Percentiles rank a stretch among this genome's conserved stretches.
Conservation (phyloP, 2,329 filamentous ascomycete genomes). For the Neospermospora avenae region DNA sequence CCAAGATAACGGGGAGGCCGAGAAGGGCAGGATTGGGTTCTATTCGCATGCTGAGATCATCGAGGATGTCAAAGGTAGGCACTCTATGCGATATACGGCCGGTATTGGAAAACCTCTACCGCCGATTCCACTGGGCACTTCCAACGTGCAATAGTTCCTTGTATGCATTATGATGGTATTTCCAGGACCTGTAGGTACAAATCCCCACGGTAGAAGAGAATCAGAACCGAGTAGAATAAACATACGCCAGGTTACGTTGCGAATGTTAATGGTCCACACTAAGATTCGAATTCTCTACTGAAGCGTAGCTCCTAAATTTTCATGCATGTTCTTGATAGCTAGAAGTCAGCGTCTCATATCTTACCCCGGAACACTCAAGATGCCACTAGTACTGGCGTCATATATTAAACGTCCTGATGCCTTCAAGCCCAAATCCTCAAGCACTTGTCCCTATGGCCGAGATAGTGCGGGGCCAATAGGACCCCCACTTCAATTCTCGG, state of each 20-base stretch:
- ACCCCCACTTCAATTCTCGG: not conserved
- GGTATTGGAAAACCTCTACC: not conserved
- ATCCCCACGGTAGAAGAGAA: not conserved
- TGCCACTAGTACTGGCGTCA: too few relatives aligned
- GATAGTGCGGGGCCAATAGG: not conserved
- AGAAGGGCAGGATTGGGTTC: not conserved
- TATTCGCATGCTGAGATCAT: not conserved
- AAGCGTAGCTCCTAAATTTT: too few relatives aligned
- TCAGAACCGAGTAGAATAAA: too few relatives aligned
- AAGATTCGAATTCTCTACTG: too few relatives aligned
- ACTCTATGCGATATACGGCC: too few relatives aligned
- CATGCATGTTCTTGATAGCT: too few relatives aligned
- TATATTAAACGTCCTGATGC: too few relatives aligned
- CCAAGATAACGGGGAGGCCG: not conserved
- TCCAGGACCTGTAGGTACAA: not conserved
- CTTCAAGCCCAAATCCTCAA: too few relatives aligned
- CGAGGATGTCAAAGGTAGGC: not conserved
- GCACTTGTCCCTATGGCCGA: not conserved
- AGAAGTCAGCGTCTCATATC: too few relatives aligned
- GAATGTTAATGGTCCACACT: too few relatives aligned
- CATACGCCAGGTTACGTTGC: too few relatives aligned
- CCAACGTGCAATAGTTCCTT: not conserved
- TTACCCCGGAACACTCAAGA: too few relatives aligned
- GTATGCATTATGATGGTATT: not conserved
- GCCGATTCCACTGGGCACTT: not conserved